These are phyloP conservation scores for Boletus rex-veris DNA, from an alignment of 768 basidiomycete genomes.

Conservation along the genomic window DNA sequence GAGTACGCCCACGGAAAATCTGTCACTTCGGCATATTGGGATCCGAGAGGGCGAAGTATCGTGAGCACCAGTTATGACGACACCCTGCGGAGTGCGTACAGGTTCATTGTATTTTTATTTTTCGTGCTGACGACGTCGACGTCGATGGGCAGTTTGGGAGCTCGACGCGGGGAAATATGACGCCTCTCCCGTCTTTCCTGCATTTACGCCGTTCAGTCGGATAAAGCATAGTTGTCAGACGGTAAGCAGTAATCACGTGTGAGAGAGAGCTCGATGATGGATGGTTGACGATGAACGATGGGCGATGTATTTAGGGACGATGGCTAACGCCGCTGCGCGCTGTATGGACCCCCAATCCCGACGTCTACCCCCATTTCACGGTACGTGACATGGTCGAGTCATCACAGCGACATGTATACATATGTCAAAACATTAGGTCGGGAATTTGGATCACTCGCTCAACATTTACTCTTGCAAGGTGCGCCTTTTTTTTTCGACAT, in stretches of 20 bases:
- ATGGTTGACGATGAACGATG: background rate
- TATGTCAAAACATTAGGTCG: slow-evolving; percentile 45
- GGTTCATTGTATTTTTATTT: background rate
- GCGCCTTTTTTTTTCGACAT: background rate
- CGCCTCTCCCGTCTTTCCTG: slow-evolving; percentile 48
- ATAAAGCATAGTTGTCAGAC: slow-evolving; percentile 79
- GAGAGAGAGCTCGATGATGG: background rate
- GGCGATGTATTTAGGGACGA: slow-evolving; percentile 51
- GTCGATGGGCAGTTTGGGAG: slow-evolving; percentile 64
- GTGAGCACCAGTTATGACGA: slow-evolving; percentile 88
- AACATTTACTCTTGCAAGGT: slow-evolving; percentile 75
- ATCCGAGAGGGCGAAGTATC: slow-evolving; percentile 71
- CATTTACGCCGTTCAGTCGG: slow-evolving; percentile 59
- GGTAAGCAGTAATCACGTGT: slow-evolving; percentile 36
- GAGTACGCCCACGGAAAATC: slow-evolving; percentile 72
- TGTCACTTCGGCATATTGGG: slow-evolving; percentile 84
- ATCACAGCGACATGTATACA: too few relatives aligned
- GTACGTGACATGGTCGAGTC: slow-evolving; percentile 37
- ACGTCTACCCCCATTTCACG: slow-evolving; percentile 81
- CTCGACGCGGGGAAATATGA: slow-evolving; percentile 50
- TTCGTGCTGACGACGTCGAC: slow-evolving; percentile 6
- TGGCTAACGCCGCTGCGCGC: slow-evolving; percentile 80
- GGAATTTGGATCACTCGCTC: slow-evolving; percentile 74
- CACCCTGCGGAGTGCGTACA: slow-evolving; percentile 58
- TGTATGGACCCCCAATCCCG: slow-evolving; percentile 74